Conservation (phyloP, 2,329 filamentous ascomycete genomes). For the Thielaviopsis ethacetica region DNA sequence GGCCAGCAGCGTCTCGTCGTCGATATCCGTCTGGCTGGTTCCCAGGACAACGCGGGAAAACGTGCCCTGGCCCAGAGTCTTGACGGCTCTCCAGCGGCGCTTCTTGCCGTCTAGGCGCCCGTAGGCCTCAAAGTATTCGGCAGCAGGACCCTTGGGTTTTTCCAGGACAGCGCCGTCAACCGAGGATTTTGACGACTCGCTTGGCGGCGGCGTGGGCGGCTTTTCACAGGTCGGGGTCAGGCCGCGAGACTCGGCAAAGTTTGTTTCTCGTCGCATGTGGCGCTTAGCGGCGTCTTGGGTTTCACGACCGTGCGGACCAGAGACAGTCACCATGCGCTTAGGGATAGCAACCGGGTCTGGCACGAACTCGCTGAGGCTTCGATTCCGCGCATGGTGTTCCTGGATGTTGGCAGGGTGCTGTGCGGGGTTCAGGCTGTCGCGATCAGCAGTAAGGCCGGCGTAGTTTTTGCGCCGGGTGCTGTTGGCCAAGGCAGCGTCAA, state of each 20-base stretch:
- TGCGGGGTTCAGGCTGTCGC: conserved; percentile 2
- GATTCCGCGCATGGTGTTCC: conserved; percentile 45
- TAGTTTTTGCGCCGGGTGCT: conserved; percentile 43
- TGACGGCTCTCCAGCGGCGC: conserved; percentile 63
- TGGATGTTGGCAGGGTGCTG: conserved; percentile 8
- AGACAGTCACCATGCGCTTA: conserved; percentile 59
- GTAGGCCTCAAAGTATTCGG: conserved; percentile 54
- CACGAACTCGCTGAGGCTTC: conserved; percentile 78
- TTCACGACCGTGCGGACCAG: conserved; percentile 37
- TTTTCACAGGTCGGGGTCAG: conserved; percentile 42
- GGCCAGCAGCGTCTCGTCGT: conserved; percentile 22
- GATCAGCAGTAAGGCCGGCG: conserved; percentile 22
- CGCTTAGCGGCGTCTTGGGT: conserved; percentile 23
- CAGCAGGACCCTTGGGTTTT: conserved; percentile 23
- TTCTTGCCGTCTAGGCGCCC: conserved; percentile 52
- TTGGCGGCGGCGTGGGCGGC: conserved; percentile 68
- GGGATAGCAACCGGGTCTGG: conserved; percentile 54
- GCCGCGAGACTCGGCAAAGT: conserved; percentile 64
- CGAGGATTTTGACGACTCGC: conserved; percentile 44
- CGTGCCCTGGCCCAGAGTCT: conserved; percentile 75
- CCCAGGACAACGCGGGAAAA: conserved; percentile 91
- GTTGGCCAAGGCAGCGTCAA: conserved; percentile 32
- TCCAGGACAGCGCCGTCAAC: conserved; percentile 23
- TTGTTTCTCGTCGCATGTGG: conserved; percentile 55
- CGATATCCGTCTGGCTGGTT: conserved; percentile 51